phyloP scores from a whole-genome alignment of 2,329 filamentous ascomycete genomes.

The Plectosphaerella cucumerina region DNA sequence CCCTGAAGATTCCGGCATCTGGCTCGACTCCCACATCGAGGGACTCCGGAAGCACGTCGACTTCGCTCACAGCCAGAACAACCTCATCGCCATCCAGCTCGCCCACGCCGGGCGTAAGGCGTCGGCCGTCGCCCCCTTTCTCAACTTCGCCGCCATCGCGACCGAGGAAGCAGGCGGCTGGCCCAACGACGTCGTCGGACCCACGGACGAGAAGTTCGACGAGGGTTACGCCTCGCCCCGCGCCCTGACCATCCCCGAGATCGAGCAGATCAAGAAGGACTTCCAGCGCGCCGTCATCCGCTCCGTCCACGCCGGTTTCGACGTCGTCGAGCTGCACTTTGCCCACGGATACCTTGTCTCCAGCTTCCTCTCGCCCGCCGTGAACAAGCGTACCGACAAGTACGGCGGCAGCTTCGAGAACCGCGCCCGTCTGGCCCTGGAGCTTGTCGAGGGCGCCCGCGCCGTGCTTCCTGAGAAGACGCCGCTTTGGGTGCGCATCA shows the following conservation, averaged over 20 bases:
- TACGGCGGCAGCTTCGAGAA: conserved; percentile 40
- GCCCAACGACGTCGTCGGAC: conserved; percentile 45
- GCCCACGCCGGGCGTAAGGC: conserved; percentile 64
- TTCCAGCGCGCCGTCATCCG: conserved; percentile 51
- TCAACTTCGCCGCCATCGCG: conserved; percentile 47
- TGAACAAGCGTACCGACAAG: conserved; percentile 46
- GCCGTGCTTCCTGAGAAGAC: conserved; percentile 59
- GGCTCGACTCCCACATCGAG: conserved; percentile 68
- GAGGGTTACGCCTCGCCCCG: conserved; percentile 55
- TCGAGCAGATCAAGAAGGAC: conserved; percentile 56
- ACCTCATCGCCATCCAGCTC: conserved; percentile 65
- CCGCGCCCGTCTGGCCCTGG: conserved; percentile 48
- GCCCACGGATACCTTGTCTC: conserved; percentile 52
- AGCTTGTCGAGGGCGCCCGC: conserved; percentile 61
- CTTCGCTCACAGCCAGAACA: conserved; percentile 63
- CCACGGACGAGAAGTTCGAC: conserved; percentile 49
- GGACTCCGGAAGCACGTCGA: conserved; percentile 55
- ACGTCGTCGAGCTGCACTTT: conserved; percentile 47
- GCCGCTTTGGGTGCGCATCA: conserved; percentile 70
- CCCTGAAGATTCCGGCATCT: conserved; percentile 63
- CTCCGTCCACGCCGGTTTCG: conserved; percentile 57
- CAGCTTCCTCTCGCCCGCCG: conserved; percentile 45
- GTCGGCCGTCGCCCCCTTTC: conserved; percentile 50
- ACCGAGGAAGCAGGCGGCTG: conserved; percentile 42
- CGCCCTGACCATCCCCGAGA: conserved; percentile 62